Evolutionary conservation across 2,329 filamentous ascomycete genomes (phyloP).

Genomic region (Ascochyta viciae-villosae): DNA sequence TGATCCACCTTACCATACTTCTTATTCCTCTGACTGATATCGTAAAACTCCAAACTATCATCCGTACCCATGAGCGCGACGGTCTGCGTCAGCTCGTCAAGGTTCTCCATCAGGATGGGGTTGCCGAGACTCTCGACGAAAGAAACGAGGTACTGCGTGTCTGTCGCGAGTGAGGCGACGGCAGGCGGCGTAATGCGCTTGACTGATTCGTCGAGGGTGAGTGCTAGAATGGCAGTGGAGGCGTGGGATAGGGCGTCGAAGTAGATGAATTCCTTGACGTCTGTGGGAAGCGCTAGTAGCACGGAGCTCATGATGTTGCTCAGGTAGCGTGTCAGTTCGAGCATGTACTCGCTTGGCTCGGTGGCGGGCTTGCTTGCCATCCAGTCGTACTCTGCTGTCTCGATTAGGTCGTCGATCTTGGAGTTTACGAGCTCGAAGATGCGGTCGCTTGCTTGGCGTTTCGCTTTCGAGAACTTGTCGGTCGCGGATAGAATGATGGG

Average conservation of each 20-base stretch:
- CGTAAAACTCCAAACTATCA: slow-evolving; percentile 96
- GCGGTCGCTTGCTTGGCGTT: slow-evolving; percentile 94
- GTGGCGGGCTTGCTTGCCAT: slow-evolving; percentile 66
- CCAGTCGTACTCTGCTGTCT: slow-evolving; percentile 98
- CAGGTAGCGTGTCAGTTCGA: slow-evolving; percentile 89
- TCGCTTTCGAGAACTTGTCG: slow-evolving; percentile 83
- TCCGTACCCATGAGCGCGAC: slow-evolving; percentile 84
- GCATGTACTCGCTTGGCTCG: slow-evolving; percentile 92
- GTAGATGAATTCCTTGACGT: slow-evolving; percentile 98
- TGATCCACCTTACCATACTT: slow-evolving; percentile 94
- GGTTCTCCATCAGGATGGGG: slow-evolving; percentile 83
- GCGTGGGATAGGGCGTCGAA: slow-evolving; percentile 95
- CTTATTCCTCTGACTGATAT: slow-evolving; percentile 85
- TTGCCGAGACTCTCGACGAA: slow-evolving; percentile 91
- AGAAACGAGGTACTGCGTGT: slow-evolving; percentile 81
- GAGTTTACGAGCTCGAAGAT: slow-evolving; percentile 99
- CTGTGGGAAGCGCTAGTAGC: slow-evolving; percentile 86
- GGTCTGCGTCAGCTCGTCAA: slow-evolving; percentile 94
- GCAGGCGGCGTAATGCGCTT: slow-evolving; percentile 88
- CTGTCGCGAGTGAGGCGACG: slow-evolving; percentile 78
- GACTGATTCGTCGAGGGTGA: slow-evolving; percentile 80
- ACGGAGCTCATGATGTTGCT: slow-evolving; percentile 97
- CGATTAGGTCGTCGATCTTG: slow-evolving; percentile 96
- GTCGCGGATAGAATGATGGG: slow-evolving; percentile 83
- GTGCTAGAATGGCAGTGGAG: slow-evolving; percentile 79